Evolutionary conservation across 2,329 filamentous ascomycete species (phyloP), one percentile per base, ranked within the genome.

Genomic region (Xylaria digitata): DNA sequence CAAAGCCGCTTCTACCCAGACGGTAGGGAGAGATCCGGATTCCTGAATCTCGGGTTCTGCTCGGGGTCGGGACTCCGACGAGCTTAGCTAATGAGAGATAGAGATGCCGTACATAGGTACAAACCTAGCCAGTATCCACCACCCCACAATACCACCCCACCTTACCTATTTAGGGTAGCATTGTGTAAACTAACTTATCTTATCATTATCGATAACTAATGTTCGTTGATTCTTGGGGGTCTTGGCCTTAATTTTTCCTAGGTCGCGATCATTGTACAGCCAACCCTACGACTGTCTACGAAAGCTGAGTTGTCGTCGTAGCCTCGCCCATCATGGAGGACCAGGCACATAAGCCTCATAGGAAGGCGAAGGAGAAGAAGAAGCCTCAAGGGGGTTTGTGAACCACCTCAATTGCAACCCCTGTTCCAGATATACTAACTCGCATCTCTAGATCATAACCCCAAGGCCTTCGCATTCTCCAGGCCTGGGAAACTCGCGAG

Each of bases 321-420:
- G 46, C 5, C 42, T 65, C 37, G 63, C 69, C 66, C 58, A 62
- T 37, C 58, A 94, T 94, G 92, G 92, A 94, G 78, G 87, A 93
- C 69, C 94, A 97, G 83, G 80, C 86, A 50, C 94, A 98, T 77
- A 90, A 93, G 81, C 88, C 93, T 75, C 95, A 98, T 84, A 87
- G 94, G 76, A 90, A 92, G 76, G 83, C 90, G 34, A 97, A 97
- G 81, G 92, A 96, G 82, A 97, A 96, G 85, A 96, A 96, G 84
- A 88, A 90, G 79, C 81, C 82, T 54, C 80, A 89, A 49, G 89
- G 88, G 78, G 89, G 87, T 87, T 75, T 66, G 80, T 71, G 17
- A 61, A 48, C 42, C 15, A 40, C 17, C 7, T 46, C 42, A 57
- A 59, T 65, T 13, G 60, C 50, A 57, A 54, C 26, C 17, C 15